Conservation (phyloP, 495 filamentous ascomycete genomes). For the Penicillium longicatenatum region DNA sequence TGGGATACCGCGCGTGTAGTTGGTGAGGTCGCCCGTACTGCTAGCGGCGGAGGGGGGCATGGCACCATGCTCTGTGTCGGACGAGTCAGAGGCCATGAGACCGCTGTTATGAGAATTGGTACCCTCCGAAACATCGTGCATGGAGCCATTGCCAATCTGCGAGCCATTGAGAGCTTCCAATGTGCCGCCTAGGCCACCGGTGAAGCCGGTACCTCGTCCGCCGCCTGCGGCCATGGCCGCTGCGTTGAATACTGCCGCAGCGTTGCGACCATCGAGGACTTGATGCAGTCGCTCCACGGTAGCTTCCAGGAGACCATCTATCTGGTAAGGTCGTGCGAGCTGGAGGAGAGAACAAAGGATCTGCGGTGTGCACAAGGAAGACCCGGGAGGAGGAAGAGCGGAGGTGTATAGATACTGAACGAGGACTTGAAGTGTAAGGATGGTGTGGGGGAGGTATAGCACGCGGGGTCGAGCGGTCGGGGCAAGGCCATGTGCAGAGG, state of each 20-base stretch:
- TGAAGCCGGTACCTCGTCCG: conserved; percentile 66
- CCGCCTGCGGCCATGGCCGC: conserved; percentile 97
- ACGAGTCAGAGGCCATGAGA: conserved; percentile 43
- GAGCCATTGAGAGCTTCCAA: conserved; percentile 46
- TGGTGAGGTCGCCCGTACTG: conserved; percentile 32
- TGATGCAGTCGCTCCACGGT: conserved; percentile 89
- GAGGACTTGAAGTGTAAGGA: conserved; percentile 81
- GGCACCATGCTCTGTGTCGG: conserved; percentile 47
- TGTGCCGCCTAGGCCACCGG: conserved; percentile 45
- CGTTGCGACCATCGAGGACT: conserved; percentile 87
- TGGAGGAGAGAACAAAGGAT: conserved; percentile 95
- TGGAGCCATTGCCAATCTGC: conserved; percentile 27
- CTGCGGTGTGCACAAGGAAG: conserved; percentile 87
- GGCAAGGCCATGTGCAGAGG: conserved; percentile 55
- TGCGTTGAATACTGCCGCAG: conserved; percentile 96
- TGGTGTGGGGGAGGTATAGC: conserved; percentile 90
- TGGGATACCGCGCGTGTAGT: conserved; percentile 37
- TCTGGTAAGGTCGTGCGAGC: conserved; percentile 86
- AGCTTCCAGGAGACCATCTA: conserved; percentile 90
- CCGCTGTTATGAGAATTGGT: conserved; percentile 32
- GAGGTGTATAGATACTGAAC: conserved; percentile 94
- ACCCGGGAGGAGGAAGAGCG: conserved; percentile 71
- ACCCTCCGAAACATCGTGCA: conserved; percentile 20
- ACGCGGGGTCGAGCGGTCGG: conserved; percentile 78
- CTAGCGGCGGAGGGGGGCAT: conserved; percentile 36